These are phyloP conservation scores for carrot (Daucus carota) DNA, from an alignment of 129 eudicot species.

Conservation along the genomic window DNA sequence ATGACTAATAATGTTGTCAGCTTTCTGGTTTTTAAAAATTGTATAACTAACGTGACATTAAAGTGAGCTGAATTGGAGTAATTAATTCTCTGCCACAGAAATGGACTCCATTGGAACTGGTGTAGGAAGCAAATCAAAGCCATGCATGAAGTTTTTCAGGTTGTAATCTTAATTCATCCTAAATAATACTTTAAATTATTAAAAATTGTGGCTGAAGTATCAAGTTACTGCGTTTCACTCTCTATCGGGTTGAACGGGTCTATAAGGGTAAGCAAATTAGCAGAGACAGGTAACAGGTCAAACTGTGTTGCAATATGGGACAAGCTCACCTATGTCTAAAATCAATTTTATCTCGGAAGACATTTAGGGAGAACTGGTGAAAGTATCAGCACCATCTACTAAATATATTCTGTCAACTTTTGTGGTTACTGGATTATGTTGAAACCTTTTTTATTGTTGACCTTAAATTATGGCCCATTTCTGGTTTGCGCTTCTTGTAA, in stretches of 20 bases:
- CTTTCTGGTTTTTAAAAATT: not conserved
- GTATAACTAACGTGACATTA: not conserved
- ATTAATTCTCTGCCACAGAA: slow-evolving; percentile 70
- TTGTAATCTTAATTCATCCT: slow-evolving; percentile 51
- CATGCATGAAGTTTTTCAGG: slow-evolving; percentile 98
- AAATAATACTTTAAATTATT: slow-evolving; percentile 24
- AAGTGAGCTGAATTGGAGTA: slow-evolving; percentile 41
- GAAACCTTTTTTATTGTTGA: not conserved
- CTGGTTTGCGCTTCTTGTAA: not conserved
- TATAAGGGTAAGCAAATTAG: not conserved
- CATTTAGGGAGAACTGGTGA: not conserved
- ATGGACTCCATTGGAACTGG: slow-evolving; percentile 73
- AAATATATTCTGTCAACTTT: not conserved
- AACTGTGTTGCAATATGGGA: not conserved
- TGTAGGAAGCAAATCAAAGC: slow-evolving; percentile 98
- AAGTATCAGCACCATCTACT: not conserved
- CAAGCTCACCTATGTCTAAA: not conserved
- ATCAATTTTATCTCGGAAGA: not conserved
- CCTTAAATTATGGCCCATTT: not conserved
- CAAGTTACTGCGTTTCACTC: not conserved
- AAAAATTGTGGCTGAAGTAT: slow-evolving; percentile 2
- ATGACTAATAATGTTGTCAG: not conserved
- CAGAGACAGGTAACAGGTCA: not conserved
- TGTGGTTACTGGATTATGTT: not conserved
- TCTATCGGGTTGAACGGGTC: too few relatives aligned